Evolutionary conservation across 176 grass and related monocot species (phyloP).

Genomic region (Saccharum spontaneum): DNA sequence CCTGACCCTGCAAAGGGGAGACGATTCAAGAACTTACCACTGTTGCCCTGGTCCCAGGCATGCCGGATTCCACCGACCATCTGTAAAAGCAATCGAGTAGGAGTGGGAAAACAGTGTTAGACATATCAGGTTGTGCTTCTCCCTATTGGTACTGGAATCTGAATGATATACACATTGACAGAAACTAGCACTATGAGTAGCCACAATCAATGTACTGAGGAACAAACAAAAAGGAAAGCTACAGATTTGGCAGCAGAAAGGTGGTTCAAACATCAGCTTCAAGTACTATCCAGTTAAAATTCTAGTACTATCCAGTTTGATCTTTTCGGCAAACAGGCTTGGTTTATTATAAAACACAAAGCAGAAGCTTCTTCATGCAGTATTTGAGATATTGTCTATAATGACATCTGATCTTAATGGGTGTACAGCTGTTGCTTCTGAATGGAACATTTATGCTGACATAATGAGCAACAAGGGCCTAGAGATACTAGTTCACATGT

Average conservation of each 20-base stretch:
- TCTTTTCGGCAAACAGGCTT: background rate
- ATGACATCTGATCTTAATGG: background rate
- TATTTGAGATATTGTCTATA: background rate
- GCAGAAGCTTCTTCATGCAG: constrained; percentile 19
- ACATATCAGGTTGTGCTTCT: constrained; percentile 26
- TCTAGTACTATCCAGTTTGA: constrained; percentile 24
- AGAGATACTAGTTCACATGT: background rate
- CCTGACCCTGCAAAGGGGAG: constrained; percentile 37
- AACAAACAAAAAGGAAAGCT: background rate
- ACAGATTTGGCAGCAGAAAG: constrained; percentile 22
- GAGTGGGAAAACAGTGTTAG: constrained; percentile 15
- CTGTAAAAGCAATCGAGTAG: constrained; percentile 45
- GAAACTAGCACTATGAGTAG: constrained; percentile 4
- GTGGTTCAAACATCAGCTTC: constrained; percentile 29
- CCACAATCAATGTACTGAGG: background rate
- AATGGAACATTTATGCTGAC: background rate
- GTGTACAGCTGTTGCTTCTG: background rate
- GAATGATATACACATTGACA: background rate
- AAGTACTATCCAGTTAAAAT: constrained; percentile 13
- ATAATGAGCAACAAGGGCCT: background rate
- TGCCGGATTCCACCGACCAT: constrained; percentile 48
- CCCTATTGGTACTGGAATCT: background rate
- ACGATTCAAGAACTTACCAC: constrained; percentile 39
- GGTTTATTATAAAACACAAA: background rate
- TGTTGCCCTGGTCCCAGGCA: constrained; percentile 14